phyloP scores from a whole-genome alignment of 1,139 yeast species.

The Geotrichum europaeum region DNA sequence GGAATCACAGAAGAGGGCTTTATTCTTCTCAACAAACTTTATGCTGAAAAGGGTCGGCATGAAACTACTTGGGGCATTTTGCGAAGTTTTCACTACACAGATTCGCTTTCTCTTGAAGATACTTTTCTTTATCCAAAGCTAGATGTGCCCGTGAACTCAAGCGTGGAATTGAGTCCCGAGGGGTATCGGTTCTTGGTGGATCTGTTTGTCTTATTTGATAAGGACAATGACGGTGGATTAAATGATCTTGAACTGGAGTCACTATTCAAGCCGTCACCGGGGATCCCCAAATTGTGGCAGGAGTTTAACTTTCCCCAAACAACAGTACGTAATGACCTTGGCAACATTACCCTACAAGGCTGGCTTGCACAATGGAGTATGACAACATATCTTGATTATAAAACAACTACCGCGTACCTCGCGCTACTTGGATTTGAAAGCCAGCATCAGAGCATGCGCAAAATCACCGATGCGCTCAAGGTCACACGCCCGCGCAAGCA shows the following conservation, averaged over 20 bases:
- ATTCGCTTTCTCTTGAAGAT: constrained; percentile 78
- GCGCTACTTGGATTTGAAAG: constrained; percentile 83
- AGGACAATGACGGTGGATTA: constrained; percentile 93
- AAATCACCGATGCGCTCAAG: constrained; percentile 57
- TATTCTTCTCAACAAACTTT: constrained; percentile 64
- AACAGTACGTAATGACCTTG: constrained; percentile 83
- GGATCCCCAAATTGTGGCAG: constrained; percentile 80
- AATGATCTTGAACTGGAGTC: constrained; percentile 61
- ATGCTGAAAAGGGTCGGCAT: constrained; percentile 87
- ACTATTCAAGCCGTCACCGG: constrained; percentile 85
- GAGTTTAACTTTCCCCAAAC: constrained; percentile 80
- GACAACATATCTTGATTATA: constrained; percentile 82
- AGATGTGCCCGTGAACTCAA: constrained; percentile 69
- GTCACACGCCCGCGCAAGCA: constrained; percentile 74
- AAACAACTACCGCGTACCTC: constrained; percentile 76
- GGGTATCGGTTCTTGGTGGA: constrained; percentile 92
- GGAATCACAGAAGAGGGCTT: constrained; percentile 77
- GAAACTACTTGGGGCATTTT: constrained; percentile 95
- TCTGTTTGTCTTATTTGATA: constrained; percentile 76
- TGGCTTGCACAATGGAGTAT: constrained; percentile 99
- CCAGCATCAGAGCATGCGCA: constrained; percentile 32
- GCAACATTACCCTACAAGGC: constrained; percentile 87
- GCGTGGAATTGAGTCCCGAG: constrained; percentile 88
- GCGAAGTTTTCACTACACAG: constrained; percentile 82
- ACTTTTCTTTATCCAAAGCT: constrained; percentile 68